A percentile compares a stretch with the other conserved stretches of the same genome.
Evolutionary conservation across 495 filamentous ascomycete species (phyloP).

Genomic region (Penicillium ucsense): DNA sequence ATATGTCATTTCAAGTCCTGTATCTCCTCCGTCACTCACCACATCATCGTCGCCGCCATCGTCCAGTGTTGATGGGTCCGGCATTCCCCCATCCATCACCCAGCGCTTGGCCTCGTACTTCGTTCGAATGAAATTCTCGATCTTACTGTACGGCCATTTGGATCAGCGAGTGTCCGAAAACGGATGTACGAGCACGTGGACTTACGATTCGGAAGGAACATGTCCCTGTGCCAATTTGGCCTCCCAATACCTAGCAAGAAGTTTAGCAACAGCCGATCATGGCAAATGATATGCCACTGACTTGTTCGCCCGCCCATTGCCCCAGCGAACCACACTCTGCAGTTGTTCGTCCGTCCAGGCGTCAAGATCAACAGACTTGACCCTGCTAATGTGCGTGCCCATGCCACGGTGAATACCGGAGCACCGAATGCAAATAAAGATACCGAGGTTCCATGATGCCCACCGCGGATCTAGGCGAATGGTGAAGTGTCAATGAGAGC

Average conservation of each 20-base stretch:
- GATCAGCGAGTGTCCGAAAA: neutral
- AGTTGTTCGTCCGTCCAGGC: conserved; percentile 98
- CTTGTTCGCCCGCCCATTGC: conserved; percentile 91
- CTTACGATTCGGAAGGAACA: conserved; percentile 85
- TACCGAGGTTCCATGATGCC: conserved; percentile 94
- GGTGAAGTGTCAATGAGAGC: neutral
- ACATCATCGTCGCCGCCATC: conserved; percentile 78
- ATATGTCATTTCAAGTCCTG: neutral
- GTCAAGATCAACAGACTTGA: conserved; percentile 96
- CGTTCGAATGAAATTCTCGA: conserved; percentile 97
- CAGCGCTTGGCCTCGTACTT: conserved; percentile 98
- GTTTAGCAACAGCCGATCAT: conserved; percentile 3
- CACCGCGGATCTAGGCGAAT: conserved; percentile 72
- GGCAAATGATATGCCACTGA: conserved; percentile 29
- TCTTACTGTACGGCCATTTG: conserved; percentile 49
- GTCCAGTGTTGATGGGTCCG: conserved; percentile 80
- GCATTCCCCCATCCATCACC: conserved; percentile 94
- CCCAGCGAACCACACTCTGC: conserved; percentile 85
- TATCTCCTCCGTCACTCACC: conserved; percentile 24
- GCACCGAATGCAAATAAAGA: conserved; percentile 96
- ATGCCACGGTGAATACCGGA: conserved; percentile 97
- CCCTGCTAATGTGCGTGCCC: conserved; percentile 96
- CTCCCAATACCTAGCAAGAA: conserved; percentile 71
- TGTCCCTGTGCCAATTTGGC: conserved; percentile 85
- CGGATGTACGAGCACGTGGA: conserved; percentile 9